A percentile compares a stretch with the other conserved stretches of the same genome.
Evolutionary conservation across 2,329 filamentous ascomycete genomes (phyloP).

Genomic region (Xylariaceae sp.): DNA sequence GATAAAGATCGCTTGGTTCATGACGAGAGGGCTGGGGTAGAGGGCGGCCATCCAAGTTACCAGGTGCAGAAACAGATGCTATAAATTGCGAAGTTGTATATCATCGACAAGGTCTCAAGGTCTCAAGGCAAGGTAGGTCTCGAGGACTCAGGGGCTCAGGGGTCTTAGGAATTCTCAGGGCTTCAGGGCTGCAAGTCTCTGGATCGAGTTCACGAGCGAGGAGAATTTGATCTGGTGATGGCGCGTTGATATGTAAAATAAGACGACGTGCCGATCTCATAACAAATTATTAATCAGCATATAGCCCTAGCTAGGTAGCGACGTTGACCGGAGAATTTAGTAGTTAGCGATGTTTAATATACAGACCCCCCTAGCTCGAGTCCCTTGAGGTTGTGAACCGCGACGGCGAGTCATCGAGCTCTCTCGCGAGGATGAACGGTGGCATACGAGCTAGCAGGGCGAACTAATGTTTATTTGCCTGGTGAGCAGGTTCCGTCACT

Average conservation of each 20-base stretch:
- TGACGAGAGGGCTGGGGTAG: background rate
- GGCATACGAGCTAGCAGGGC: background rate
- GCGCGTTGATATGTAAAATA: background rate
- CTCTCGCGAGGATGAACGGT: background rate
- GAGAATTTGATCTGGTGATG: background rate
- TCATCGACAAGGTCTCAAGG: background rate
- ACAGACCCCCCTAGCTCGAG: background rate
- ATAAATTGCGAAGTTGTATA: background rate
- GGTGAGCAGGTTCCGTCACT: background rate
- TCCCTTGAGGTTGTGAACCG: background rate
- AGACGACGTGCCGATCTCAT: background rate
- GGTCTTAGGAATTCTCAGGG: too few species aligned
- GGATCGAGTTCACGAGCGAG: background rate
- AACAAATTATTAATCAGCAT: background rate
- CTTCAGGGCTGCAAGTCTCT: background rate
- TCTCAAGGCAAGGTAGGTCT: too few species aligned
- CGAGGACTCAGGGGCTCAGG: too few species aligned
- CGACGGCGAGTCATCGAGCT: background rate
- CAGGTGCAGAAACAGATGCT: background rate
- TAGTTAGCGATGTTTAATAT: background rate
- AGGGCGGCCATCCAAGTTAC: background rate
- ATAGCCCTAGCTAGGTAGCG: background rate
- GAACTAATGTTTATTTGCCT: background rate
- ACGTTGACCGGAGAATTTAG: background rate
- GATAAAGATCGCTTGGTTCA: conserved; percentile 1